Base-by-base conservation (phyloP, 2,329 filamentous ascomycete genomes). In the Dendrostoma leiphaemia region DNA sequence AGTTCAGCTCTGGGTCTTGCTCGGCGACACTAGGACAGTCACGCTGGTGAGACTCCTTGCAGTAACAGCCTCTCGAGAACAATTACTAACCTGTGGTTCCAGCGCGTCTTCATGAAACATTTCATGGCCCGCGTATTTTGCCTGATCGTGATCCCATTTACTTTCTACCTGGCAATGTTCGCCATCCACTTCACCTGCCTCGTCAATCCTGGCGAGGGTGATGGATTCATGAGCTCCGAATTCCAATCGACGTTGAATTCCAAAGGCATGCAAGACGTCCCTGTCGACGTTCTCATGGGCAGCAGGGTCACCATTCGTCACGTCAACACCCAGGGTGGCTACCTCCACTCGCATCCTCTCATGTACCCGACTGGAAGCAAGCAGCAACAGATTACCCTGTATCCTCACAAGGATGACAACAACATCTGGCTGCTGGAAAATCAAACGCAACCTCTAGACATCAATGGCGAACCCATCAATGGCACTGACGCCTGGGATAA, bases 141-240 rank as follows among this genome's bases (percentile, higher is more conserved):
- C 70, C 80, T 99, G 51, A 91, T 99, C 62, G 78, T 96, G 62
- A 90, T 99, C 62, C 94, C 94, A 6, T 62, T 89, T 24, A 85
- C 84, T 32, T 96, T 99, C 74, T 99, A 99, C 77, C 87, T 97
- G 79, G 87, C 84, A 66, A 96, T 97, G 90, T 99, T 99, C 67
- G 92, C 84, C 50, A 95, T 99, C 65, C 94, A 99, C 78, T 99
- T 99, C 74, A 63, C 92, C 62, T 95, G 90, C 77, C 82, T 99
- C 38, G 83, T 88, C 57, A 99, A 99, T 74, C 94, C 94, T 26
- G 94, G 94, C 57, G 94, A 99, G 49, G 94, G 94, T 51, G 94
- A 99, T 71, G 94, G 94, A 52, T 99, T 99, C 79, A 99, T 99
- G 94, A 97, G 92, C 68, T 96, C 93, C 52, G 94, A 99, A 69